phyloP scores from a whole-genome alignment of 208 protist genomes.

The Leishmania tarentolae region DNA sequence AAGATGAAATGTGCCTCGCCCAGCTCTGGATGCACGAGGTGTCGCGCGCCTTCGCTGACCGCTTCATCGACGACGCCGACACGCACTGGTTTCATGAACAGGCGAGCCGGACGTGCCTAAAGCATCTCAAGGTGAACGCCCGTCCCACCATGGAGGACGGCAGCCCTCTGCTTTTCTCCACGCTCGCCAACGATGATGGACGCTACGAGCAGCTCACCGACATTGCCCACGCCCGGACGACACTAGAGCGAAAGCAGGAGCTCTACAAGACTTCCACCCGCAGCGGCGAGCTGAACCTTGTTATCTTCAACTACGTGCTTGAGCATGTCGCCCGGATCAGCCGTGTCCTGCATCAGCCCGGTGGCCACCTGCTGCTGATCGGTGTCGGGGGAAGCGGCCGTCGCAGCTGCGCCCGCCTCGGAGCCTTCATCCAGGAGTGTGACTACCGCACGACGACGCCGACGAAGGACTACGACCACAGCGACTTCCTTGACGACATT shows the following conservation, averaged over 20 bases:
- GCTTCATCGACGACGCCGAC: constrained; percentile 93
- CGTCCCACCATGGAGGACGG: constrained; percentile 35
- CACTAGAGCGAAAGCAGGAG: constrained; percentile 88
- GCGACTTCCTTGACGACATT: constrained; percentile 97
- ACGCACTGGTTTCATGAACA: constrained; percentile 86
- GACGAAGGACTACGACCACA: constrained; percentile 94
- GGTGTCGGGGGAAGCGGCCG: constrained; percentile 97
- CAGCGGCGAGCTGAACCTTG: constrained; percentile 89
- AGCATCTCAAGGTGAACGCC: constrained; percentile 76
- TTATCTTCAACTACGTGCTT: constrained; percentile 97
- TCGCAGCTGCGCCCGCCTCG: constrained; percentile 94
- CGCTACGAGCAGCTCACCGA: constrained; percentile 91
- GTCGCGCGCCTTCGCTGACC: constrained; percentile 95
- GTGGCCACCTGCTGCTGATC: constrained; percentile 95
- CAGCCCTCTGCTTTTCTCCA: constrained; percentile 71
- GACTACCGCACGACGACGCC: constrained; percentile 93
- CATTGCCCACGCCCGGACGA: constrained; percentile 63
- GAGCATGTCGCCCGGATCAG: constrained; percentile 95
- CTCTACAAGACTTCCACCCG: constrained; percentile 85
- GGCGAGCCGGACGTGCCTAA: constrained; percentile 74
- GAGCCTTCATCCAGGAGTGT: constrained; percentile 94
- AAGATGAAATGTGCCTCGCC: constrained; percentile 65
- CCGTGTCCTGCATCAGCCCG: constrained; percentile 95
- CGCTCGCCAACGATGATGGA: constrained; percentile 84
- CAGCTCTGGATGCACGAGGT: constrained; percentile 96